Evolutionary conservation across 2,329 filamentous ascomycete species (phyloP).

Genomic region (Achaetomium macrosporum): DNA sequence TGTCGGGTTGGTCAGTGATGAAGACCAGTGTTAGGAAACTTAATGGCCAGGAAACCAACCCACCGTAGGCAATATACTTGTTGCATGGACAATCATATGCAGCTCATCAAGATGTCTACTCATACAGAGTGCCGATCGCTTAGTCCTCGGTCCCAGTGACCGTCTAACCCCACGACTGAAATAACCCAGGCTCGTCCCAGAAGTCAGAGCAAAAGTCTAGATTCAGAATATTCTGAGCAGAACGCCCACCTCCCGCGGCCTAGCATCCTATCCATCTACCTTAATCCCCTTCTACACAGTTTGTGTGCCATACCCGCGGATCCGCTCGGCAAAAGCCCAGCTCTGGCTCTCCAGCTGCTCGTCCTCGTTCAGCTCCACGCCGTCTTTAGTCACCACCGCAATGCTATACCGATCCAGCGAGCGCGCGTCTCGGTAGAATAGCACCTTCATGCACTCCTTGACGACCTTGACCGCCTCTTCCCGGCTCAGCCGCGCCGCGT

Average conservation of each 20-base stretch:
- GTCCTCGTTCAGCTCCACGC: constrained; percentile 76
- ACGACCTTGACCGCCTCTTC: constrained; percentile 76
- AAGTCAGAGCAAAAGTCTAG: not conserved
- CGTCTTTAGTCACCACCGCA: constrained; percentile 81
- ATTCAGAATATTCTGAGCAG: not conserved
- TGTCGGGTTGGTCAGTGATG: not conserved
- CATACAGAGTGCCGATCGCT: not conserved
- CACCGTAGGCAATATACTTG: constrained; percentile 1
- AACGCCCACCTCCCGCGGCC: not conserved
- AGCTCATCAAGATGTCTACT: not conserved
- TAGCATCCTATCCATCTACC: not conserved
- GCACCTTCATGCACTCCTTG: constrained; percentile 95
- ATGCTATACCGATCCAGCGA: constrained; percentile 89
- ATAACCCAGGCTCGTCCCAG: too few relatives aligned
- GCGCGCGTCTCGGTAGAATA: constrained; percentile 94
- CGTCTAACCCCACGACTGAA: too few relatives aligned
- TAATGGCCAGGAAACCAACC: not conserved
- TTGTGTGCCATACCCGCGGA: constrained; percentile 93
- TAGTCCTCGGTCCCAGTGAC: too few relatives aligned
- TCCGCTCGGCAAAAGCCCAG: constrained; percentile 95
- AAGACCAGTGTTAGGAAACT: not conserved
- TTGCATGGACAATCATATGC: not conserved
- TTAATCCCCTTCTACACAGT: constrained; percentile 41
- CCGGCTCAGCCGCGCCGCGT: constrained; percentile 62
- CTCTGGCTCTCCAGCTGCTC: constrained; percentile 92